phyloP scores from a whole-genome alignment of 768 basidiomycete genomes.

The Russula dissimulans region DNA sequence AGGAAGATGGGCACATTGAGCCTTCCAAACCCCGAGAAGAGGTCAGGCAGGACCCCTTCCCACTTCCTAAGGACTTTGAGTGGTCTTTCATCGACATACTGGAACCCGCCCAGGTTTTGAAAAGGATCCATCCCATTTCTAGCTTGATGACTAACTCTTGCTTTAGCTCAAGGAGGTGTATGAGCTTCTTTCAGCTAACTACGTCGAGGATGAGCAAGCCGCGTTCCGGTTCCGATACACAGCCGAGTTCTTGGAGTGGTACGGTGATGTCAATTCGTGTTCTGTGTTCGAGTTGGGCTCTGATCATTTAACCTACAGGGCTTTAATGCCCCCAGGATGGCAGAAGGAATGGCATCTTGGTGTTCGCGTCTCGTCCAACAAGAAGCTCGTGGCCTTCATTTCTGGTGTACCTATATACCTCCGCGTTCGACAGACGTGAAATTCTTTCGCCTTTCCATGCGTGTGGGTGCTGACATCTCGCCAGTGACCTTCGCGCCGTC shows the following conservation, averaged over 20 bases:
- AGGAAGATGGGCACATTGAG: conserved; percentile 85
- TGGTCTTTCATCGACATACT: conserved; percentile 80
- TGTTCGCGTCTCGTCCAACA: conserved; percentile 81
- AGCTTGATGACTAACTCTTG: background rate
- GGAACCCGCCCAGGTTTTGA: conserved; percentile 59
- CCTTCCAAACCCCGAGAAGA: conserved; percentile 64
- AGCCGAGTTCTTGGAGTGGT: conserved; percentile 91
- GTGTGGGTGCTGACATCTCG: conserved; percentile 9
- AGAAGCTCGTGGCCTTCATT: conserved; percentile 95
- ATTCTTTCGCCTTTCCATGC: conserved; percentile 6
- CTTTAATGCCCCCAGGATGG: conserved; percentile 89
- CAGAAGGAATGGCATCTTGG: conserved; percentile 93
- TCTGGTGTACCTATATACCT: conserved; percentile 83
- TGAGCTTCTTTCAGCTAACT: conserved; percentile 83
- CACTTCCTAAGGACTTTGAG: conserved; percentile 85
- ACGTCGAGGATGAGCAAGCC: conserved; percentile 94
- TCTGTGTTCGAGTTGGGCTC: background rate
- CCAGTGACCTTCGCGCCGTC: conserved; percentile 57
- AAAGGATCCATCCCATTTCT: background rate
- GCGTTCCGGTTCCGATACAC: conserved; percentile 96
- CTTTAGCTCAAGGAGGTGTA: conserved; percentile 85
- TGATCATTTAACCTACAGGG: conserved; percentile 44
- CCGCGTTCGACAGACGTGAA: conserved; percentile 78
- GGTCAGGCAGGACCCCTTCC: conserved; percentile 81
- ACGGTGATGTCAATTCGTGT: conserved; percentile 6